Evolutionary conservation across 2,329 filamentous ascomycete genomes (phyloP).

Genomic region (Sarocladium kiliense): DNA sequence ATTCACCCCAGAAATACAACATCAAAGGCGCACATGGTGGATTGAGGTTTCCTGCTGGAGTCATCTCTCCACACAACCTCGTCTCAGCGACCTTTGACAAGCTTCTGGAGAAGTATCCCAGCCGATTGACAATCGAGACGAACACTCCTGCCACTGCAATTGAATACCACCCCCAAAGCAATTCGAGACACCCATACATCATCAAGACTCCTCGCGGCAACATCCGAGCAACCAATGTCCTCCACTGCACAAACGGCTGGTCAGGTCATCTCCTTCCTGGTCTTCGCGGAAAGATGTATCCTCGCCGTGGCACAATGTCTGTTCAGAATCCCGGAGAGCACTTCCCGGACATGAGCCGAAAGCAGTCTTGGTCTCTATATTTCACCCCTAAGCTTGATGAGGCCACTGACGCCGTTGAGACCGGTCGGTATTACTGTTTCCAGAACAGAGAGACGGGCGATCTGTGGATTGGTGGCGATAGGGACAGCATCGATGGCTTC

Average conservation of each 20-base stretch:
- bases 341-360: constrained; percentile 26
- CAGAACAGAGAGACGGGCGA: constrained; percentile 26
- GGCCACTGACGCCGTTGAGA: neutral
- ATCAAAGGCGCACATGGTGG: neutral
- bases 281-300: constrained; percentile 29
- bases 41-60: constrained; percentile 5
- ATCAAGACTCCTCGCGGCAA: constrained; percentile 39
- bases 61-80: neutral
- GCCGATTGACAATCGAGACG: neutral
- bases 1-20: neutral
- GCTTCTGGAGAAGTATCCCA: neutral
- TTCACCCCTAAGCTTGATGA: neutral
- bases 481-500: constrained; percentile 38
- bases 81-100: neutral
- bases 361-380: constrained; percentile 40
- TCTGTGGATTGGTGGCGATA: constrained; percentile 49
- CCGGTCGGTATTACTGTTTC: neutral
- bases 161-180: neutral
- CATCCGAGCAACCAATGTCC: constrained; percentile 42
- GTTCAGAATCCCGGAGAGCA: constrained; percentile 36
- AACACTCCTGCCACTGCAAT: neutral
- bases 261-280: constrained; percentile 45
- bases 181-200: constrained; percentile 27
- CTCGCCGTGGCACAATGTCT: constrained; percentile 31
- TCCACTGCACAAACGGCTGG: constrained; percentile 55